Percentiles rank a stretch among this genome's conserved stretches.
Conservation (phyloP, 1,139 yeast genomes). For the Magnusiomyces suaveolens region DNA sequence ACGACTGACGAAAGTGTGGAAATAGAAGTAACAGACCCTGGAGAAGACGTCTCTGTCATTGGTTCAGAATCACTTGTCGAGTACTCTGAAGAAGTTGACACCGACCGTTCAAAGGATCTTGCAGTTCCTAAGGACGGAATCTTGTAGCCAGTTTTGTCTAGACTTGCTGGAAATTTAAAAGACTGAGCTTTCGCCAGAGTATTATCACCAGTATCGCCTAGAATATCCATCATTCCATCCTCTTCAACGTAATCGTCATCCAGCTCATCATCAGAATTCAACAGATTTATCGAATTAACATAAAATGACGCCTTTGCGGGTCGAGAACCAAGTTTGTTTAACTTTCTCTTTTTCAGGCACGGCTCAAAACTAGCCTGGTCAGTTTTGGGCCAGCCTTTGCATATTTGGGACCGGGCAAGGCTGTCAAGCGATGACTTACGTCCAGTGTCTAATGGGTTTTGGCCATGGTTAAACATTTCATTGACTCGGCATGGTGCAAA, state of each 20-base stretch:
- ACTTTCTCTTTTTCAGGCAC: not conserved
- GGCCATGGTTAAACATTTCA: not conserved
- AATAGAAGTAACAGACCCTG: not conserved
- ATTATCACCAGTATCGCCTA: not conserved
- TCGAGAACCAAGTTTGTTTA: not conserved
- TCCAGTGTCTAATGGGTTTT: too few relatives aligned
- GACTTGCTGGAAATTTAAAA: not conserved
- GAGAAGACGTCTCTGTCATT: not conserved
- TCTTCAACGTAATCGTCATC: not conserved
- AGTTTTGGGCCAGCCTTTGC: too few relatives aligned
- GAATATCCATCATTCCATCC: not conserved
- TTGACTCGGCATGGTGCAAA: constrained; percentile 1
- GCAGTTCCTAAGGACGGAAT: too few relatives aligned
- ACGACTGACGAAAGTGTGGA: not conserved
- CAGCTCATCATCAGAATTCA: not conserved
- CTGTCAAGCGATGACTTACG: too few relatives aligned
- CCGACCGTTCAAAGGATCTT: too few relatives aligned
- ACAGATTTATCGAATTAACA: not conserved
- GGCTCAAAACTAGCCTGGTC: too few relatives aligned
- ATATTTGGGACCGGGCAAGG: too few relatives aligned
- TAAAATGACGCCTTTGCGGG: not conserved
- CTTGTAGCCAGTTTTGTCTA: too few relatives aligned
- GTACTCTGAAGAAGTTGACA: not conserved
- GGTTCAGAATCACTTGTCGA: not conserved
- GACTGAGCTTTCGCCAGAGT: not conserved